Conservation (phyloP, 2,329 filamentous ascomycete species). For the Paecilomyces sp. region DNA sequence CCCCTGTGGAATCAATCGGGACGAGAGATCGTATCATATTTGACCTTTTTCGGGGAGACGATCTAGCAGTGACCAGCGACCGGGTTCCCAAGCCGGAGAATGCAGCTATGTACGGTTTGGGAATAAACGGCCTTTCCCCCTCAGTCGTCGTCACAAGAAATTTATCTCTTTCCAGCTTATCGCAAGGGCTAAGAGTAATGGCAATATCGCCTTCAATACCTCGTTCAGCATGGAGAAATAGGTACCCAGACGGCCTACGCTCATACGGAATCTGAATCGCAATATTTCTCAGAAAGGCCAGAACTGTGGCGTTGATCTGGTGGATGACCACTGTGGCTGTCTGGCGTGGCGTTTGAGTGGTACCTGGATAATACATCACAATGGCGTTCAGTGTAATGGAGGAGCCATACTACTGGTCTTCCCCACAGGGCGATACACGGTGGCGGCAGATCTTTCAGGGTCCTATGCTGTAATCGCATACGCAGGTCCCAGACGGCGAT, state of each 20-base stretch:
- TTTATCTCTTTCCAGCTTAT: neutral
- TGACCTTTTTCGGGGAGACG: neutral
- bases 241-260: neutral
- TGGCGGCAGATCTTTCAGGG: conserved; percentile 14
- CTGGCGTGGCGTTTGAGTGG: conserved; percentile 6
- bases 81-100: neutral
- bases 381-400: conserved; percentile 7
- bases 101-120: neutral
- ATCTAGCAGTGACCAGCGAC: neutral
- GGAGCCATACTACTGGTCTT: conserved; percentile 7
- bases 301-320: conserved; percentile 8
- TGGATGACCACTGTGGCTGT: conserved; percentile 9
- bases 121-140: neutral
- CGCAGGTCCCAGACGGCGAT: conserved; percentile 10
- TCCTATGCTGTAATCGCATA: conserved; percentile 8
- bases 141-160: neutral
- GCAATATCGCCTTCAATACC: neutral
- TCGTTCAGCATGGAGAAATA: neutral
- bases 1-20: neutral
- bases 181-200: neutral
- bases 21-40: neutral
- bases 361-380: conserved; percentile 9
- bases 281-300: conserved; percentile 2
- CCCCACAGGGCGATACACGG: conserved; percentile 9
- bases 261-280: neutral